phyloP scores from a whole-genome alignment of 495 filamentous ascomycete species.

The Paragyromitra xinjiangensis region DNA sequence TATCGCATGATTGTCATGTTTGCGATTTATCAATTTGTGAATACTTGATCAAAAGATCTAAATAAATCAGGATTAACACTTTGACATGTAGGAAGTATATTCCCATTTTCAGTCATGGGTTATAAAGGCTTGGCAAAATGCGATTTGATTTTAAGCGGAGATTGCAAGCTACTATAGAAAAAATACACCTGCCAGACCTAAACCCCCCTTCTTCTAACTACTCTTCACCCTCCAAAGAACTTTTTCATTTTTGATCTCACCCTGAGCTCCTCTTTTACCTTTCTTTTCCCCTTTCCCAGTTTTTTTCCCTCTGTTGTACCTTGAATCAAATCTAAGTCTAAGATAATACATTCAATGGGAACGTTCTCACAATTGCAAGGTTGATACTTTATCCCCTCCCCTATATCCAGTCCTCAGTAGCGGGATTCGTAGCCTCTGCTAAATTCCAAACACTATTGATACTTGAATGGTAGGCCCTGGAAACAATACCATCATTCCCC shows the following conservation, averaged over 20 bases:
- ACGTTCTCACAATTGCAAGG: conserved; percentile 5
- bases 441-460: conserved; percentile 15
- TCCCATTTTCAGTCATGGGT: background rate
- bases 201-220: background rate
- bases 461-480: conserved; percentile 11
- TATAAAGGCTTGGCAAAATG: background rate
- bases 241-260: background rate
- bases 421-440: conserved; percentile 8
- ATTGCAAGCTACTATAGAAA: background rate
- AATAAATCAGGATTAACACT: background rate
- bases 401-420: conserved; percentile 20
- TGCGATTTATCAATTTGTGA: background rate
- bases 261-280: background rate
- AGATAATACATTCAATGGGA: background rate
- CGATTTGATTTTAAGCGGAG: background rate
- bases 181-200: background rate
- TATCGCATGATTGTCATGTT: too few species aligned
- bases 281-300: background rate
- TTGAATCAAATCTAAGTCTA: background rate
- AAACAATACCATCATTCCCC: conserved; percentile 1
- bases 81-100: background rate
- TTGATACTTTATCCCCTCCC: conserved; percentile 5
- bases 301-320: background rate
- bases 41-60: background rate
- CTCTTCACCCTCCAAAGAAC: background rate